Evolutionary conservation across 2,329 filamentous ascomycete species (phyloP).

Genomic region (Colletotrichum trifolii): DNA sequence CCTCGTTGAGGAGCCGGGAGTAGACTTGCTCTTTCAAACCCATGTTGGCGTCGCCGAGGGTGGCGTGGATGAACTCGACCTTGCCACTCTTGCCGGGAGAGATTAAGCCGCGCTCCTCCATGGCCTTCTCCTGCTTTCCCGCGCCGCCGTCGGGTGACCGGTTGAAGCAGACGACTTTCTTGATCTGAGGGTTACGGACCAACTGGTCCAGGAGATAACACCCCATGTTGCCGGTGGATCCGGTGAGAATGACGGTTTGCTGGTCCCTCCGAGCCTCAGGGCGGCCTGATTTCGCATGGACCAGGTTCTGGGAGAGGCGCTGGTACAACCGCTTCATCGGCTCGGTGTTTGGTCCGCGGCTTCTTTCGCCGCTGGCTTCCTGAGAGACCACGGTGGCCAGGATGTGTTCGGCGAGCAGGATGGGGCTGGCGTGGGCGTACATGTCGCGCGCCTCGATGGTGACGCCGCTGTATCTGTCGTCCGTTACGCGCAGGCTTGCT

Average conservation of each 20-base stretch:
- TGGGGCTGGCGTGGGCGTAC: conserved; percentile 50
- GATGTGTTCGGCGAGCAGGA: conserved; percentile 47
- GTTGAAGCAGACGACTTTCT: conserved; percentile 27
- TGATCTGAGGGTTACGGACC: conserved; percentile 36
- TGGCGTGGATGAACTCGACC: conserved; percentile 50
- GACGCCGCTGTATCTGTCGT: conserved; percentile 46
- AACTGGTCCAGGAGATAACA: conserved; percentile 28
- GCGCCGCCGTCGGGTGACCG: conserved; percentile 26
- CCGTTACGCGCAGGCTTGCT: conserved; percentile 45
- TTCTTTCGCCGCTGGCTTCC: not conserved
- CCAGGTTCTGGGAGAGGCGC: conserved; percentile 47
- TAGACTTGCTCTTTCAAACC: conserved; percentile 17
- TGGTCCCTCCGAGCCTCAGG: conserved; percentile 45
- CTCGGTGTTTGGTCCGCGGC: not conserved
- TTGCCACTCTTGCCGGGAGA: conserved; percentile 19
- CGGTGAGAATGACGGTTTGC: conserved; percentile 37
- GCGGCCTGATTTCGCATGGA: conserved; percentile 39
- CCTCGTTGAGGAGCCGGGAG: conserved; percentile 46
- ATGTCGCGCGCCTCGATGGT: conserved; percentile 51
- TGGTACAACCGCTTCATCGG: conserved; percentile 47
- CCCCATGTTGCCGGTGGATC: conserved; percentile 32
- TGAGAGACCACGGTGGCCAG: not conserved
- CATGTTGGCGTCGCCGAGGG: conserved; percentile 12
- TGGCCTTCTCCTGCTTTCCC: conserved; percentile 25
- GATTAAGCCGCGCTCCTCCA: conserved; percentile 21